These are phyloP conservation scores for Yamadazyma aaseri DNA, from an alignment of 1,139 yeast genomes.

Conservation along the genomic window DNA sequence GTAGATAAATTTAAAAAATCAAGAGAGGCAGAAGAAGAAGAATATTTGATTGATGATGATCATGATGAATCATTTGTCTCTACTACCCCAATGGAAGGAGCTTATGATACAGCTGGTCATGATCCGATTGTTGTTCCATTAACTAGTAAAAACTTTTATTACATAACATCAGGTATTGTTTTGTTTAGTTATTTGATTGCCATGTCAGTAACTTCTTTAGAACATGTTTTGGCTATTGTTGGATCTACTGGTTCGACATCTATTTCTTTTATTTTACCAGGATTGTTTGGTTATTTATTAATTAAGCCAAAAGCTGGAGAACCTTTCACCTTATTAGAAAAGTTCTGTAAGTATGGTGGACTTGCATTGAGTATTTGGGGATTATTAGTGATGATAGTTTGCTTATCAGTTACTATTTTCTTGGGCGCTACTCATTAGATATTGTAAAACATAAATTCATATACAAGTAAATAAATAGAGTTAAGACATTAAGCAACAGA, in stretches of 20 bases:
- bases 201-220: slow-evolving; percentile 72
- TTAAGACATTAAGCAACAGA: too few species aligned
- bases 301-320: slow-evolving; percentile 44
- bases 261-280: slow-evolving; percentile 89
- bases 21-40: slow-evolving; percentile 8
- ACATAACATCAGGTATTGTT: slow-evolving; percentile 67
- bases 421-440: slow-evolving; percentile 51
- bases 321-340: slow-evolving; percentile 37
- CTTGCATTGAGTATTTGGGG: slow-evolving; percentile 74
- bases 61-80: slow-evolving; percentile 41
- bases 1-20: slow-evolving; percentile 7
- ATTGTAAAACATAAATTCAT: neutral
- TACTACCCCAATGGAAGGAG: slow-evolving; percentile 51
- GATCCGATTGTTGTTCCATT: slow-evolving; percentile 54
- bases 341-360: slow-evolving; percentile 55
- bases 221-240: slow-evolving; percentile 84
- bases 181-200: slow-evolving; percentile 70
- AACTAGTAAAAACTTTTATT: slow-evolving; percentile 50
- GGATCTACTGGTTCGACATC: slow-evolving; percentile 96
- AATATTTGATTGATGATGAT: slow-evolving; percentile 29
- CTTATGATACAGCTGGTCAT: slow-evolving; percentile 50
- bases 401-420: slow-evolving; percentile 72
- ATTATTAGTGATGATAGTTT: slow-evolving; percentile 69
- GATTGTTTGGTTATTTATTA: slow-evolving; percentile 78
- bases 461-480: neutral